Conservation (phyloP, 2,329 filamentous ascomycete genomes). For the Aaosphaeria pasadenensis region DNA sequence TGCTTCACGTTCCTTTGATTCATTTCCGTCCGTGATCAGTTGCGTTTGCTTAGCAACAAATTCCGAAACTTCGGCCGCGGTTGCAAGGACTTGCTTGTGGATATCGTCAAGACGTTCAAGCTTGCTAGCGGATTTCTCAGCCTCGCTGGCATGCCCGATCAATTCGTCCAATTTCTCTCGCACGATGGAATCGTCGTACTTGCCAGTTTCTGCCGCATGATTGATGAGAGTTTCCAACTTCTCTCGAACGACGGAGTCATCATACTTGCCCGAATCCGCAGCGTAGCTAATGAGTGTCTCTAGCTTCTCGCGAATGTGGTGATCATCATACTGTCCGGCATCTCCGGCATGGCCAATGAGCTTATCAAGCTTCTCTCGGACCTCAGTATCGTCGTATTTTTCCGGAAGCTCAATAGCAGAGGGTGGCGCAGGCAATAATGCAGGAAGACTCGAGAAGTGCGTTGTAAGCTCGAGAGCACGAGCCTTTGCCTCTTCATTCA, state of each 20-base stretch:
- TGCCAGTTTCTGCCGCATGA: not conserved
- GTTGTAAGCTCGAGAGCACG: constrained; percentile 42
- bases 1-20: constrained; percentile 73
- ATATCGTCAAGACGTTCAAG: constrained; percentile 85
- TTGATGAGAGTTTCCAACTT: constrained; percentile 38
- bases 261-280: constrained; percentile 26
- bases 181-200: constrained; percentile 32
- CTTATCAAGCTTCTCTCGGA: constrained; percentile 56
- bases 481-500: constrained; percentile 43
- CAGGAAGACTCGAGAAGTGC: constrained; percentile 42
- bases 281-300: not conserved
- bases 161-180: constrained; percentile 55
- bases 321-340: constrained; percentile 65
- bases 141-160: constrained; percentile 58
- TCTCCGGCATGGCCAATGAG: constrained; percentile 59
- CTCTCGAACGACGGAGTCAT: constrained; percentile 59
- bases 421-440: constrained; percentile 42
- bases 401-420: constrained; percentile 29
- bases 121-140: constrained; percentile 68
- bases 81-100: constrained; percentile 80
- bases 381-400: constrained; percentile 17
- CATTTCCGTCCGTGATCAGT: constrained; percentile 72
- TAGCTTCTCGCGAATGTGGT: not conserved
- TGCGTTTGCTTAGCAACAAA: constrained; percentile 77
- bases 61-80: constrained; percentile 77